Conservation (phyloP, 2,329 filamentous ascomycete species). For the Fusarium sterilihyphosum region DNA sequence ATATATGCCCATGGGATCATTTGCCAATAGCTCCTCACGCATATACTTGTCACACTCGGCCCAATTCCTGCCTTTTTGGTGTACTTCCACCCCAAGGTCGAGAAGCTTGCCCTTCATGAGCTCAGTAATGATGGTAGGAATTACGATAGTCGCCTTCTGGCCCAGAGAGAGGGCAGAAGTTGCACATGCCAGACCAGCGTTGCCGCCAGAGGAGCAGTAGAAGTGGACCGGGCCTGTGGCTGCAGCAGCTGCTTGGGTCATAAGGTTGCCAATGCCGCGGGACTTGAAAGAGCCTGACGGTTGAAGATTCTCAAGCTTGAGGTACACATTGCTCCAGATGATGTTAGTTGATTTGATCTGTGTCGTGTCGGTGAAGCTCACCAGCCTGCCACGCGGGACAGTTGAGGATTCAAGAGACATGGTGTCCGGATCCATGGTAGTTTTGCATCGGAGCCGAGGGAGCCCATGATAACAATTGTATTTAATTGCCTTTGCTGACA, state of each 20-base stretch:
- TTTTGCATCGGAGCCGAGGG: conserved; percentile 50
- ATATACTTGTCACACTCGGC: conserved; percentile 75
- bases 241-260: conserved; percentile 55
- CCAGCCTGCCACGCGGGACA: conserved; percentile 79
- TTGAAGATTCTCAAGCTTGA: conserved; percentile 88
- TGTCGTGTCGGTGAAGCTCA: conserved; percentile 50
- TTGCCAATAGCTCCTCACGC: conserved; percentile 63
- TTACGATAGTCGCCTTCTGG: conserved; percentile 77
- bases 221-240: conserved; percentile 66
- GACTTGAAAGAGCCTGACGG: conserved; percentile 90
- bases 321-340: conserved; percentile 72
- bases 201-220: conserved; percentile 83
- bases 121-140: conserved; percentile 72
- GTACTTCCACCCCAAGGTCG: conserved; percentile 74
- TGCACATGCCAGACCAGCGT: conserved; percentile 85
- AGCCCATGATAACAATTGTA: conserved; percentile 51
- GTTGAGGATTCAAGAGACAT: conserved; percentile 70
- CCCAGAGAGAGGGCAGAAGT: conserved; percentile 73
- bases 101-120: conserved; percentile 78
- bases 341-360: conserved; percentile 17
- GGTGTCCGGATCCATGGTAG: conserved; percentile 78
- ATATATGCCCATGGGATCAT: conserved; percentile 67
- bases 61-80: conserved; percentile 75
- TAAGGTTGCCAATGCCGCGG: conserved; percentile 77
- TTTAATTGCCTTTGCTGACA: not conserved